Evolutionary conservation across 2,329 filamentous ascomycete species (phyloP).

Genomic region (Arthrobotrys megalospora): DNA sequence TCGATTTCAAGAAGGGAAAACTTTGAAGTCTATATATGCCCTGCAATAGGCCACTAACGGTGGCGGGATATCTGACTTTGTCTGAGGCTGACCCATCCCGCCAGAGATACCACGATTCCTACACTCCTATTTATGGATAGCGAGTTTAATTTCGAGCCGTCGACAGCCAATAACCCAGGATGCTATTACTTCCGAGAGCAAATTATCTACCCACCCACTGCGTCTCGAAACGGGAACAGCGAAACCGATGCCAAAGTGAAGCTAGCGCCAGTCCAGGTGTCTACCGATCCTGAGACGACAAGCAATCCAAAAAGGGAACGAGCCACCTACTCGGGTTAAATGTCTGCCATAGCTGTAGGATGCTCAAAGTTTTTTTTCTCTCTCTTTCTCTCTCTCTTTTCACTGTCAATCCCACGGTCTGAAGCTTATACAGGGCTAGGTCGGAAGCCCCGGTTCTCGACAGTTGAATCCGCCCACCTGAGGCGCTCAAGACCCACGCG

Average conservation of each 20-base stretch:
- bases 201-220: slow-evolving; percentile 35
- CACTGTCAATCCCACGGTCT: not conserved
- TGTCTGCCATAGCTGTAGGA: slow-evolving; percentile 9
- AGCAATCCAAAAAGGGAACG: slow-evolving; percentile 49
- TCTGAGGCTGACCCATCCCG: slow-evolving; percentile 42
- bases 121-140: slow-evolving; percentile 46
- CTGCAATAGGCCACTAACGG: not conserved
- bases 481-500: slow-evolving; percentile 24
- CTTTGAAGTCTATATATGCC: slow-evolving; percentile 16
- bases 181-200: slow-evolving; percentile 23
- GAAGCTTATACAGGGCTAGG: slow-evolving; percentile 11
- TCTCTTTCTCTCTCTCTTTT: not conserved
- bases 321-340: slow-evolving; percentile 43
- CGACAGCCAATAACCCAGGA: slow-evolving; percentile 38
- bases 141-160: slow-evolving; percentile 20
- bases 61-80: slow-evolving; percentile 17
- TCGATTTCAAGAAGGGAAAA: slow-evolving; percentile 1
- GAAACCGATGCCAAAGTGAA: slow-evolving; percentile 32
- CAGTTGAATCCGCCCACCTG: slow-evolving; percentile 25
- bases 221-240: slow-evolving; percentile 56
- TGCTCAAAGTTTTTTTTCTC: slow-evolving; percentile 19
- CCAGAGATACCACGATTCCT: slow-evolving; percentile 38
- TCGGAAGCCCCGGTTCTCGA: slow-evolving; percentile 33
- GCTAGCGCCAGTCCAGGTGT: slow-evolving; percentile 24
- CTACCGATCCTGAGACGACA: slow-evolving; percentile 52